Evolutionary conservation across 1,284 basidiomycete species (phyloP).

Genomic region (Malassezia yamatoensis): DNA sequence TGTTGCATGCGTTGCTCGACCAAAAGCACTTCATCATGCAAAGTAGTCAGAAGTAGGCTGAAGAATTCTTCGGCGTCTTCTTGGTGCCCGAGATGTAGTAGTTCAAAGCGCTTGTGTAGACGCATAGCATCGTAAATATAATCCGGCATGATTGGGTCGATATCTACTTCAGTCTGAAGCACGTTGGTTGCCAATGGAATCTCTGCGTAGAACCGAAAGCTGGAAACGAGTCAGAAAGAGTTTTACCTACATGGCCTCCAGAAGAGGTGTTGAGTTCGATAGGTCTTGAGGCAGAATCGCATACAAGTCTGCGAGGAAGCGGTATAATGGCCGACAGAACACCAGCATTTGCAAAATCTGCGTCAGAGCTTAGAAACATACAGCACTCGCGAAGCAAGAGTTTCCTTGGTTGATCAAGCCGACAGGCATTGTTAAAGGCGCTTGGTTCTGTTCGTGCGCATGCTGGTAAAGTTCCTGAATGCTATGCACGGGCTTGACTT

Average conservation of each 20-base stretch:
- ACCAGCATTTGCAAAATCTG: slow-evolving; percentile 74
- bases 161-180: slow-evolving; percentile 13
- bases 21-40: slow-evolving; percentile 78
- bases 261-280: slow-evolving; percentile 59
- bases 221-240: not conserved
- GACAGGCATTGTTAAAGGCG: slow-evolving; percentile 58
- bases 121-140: slow-evolving; percentile 93
- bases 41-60: slow-evolving; percentile 88
- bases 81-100: slow-evolving; percentile 86
- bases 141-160: slow-evolving; percentile 67
- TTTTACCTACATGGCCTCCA: slow-evolving; percentile 78
- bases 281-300: slow-evolving; percentile 52
- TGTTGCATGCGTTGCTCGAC: slow-evolving; percentile 1
- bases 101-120: slow-evolving; percentile 83
- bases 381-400: slow-evolving; percentile 93
- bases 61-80: slow-evolving; percentile 98
- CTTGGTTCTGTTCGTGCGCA: slow-evolving; percentile 25
- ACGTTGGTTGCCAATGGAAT: slow-evolving; percentile 17
- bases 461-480: slow-evolving; percentile 12
- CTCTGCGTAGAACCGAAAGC: slow-evolving; percentile 26
- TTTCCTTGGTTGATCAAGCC: slow-evolving; percentile 91
- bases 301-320: slow-evolving; percentile 65
- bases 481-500: not conserved
- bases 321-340: slow-evolving; percentile 75
- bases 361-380: slow-evolving; percentile 29